A percentile compares a stretch with the other conserved stretches of the same genome.
These are phyloP conservation scores for Podospora pseudoanserina DNA, from an alignment of 495 filamentous ascomycete genomes.

Conservation along the genomic window DNA sequence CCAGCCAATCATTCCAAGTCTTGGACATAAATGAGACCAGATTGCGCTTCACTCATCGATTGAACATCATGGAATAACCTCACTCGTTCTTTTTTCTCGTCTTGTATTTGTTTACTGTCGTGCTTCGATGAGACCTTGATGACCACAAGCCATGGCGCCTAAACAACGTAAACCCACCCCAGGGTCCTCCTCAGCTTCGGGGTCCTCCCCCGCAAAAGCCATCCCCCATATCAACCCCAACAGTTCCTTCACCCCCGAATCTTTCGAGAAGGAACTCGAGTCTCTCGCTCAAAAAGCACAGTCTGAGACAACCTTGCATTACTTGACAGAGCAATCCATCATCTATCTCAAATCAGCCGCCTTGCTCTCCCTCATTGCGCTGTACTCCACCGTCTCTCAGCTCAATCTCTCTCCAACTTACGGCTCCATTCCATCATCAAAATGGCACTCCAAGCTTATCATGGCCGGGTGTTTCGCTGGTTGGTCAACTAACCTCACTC, in stretches of 20 bases:
- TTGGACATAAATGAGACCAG: conserved; percentile 20
- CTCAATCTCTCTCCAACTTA: conserved; percentile 79
- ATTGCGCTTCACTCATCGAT: conserved; percentile 12
- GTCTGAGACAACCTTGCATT: conserved; percentile 40
- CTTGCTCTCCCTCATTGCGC: conserved; percentile 65
- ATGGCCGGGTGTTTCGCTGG: conserved; percentile 59
- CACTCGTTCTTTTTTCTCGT: background rate
- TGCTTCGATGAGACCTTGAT: background rate
- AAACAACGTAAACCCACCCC: conserved; percentile 6
- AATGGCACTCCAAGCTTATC: conserved; percentile 66
- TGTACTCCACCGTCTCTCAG: conserved; percentile 70
- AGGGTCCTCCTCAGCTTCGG: background rate
- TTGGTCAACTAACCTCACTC: conserved; percentile 55
- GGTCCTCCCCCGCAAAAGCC: background rate
- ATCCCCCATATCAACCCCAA: conserved; percentile 23
- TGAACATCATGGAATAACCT: conserved; percentile 8
- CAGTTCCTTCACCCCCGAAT: conserved; percentile 40
- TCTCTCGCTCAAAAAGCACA: conserved; percentile 49
- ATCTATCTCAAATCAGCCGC: conserved; percentile 37
- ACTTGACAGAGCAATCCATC: conserved; percentile 34
- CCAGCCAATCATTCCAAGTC: background rate
- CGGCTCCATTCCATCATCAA: conserved; percentile 68
- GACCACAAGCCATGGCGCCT: conserved; percentile 16
- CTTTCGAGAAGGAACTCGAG: conserved; percentile 50
- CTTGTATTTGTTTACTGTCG: background rate